Conservation (phyloP, 768 basidiomycete species). For the Lyophyllum atratum region DNA sequence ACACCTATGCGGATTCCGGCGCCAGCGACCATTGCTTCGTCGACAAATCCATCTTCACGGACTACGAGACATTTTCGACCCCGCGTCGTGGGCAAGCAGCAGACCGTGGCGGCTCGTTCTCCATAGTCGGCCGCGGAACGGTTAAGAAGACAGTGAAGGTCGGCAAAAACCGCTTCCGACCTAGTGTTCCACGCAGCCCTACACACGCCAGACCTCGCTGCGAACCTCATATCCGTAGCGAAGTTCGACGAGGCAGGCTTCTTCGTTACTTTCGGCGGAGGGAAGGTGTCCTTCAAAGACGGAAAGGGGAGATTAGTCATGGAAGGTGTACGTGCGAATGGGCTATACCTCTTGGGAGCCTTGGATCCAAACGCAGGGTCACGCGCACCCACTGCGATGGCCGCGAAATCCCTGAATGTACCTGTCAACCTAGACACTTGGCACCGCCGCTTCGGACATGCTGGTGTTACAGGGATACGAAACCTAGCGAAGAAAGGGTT, state of each 20-base stretch:
- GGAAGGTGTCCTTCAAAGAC: background rate
- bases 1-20: background rate
- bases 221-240: constrained; percentile 1
- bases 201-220: background rate
- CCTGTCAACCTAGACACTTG: too few relatives aligned
- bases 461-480: too few relatives aligned
- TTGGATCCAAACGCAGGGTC: too few relatives aligned
- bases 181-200: background rate
- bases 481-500: too few relatives aligned
- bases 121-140: background rate
- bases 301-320: background rate
- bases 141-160: background rate
- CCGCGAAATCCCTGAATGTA: too few relatives aligned
- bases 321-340: too few relatives aligned
- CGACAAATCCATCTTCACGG: background rate
- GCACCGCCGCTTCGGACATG: too few relatives aligned
- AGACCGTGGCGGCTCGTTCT: background rate
- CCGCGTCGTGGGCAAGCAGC: background rate
- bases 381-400: too few relatives aligned
- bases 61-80: background rate
- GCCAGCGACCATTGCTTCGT: constrained; percentile 4
- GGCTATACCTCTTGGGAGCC: too few relatives aligned
- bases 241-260: background rate
- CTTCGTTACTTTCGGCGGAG: background rate
- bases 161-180: constrained; percentile 3